Conservation (phyloP, 2,329 filamentous ascomycete species). For the Plenodomus biglobosus region DNA sequence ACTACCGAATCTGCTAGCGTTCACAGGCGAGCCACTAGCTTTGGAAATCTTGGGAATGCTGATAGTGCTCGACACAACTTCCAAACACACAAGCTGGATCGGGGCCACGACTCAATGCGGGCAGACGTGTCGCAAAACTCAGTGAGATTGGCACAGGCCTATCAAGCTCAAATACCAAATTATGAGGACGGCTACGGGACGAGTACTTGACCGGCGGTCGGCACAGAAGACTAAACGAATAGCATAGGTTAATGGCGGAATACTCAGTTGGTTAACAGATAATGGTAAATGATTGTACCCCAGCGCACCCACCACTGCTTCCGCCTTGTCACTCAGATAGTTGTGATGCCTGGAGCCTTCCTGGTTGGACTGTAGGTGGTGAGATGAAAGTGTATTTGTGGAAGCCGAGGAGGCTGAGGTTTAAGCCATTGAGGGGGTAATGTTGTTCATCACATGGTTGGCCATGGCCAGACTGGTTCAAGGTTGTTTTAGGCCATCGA, state of each 20-base stretch:
- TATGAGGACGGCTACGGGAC: slow-evolving; percentile 25
- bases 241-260: too few species aligned
- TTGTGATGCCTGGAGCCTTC: slow-evolving; percentile 74
- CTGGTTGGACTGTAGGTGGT: slow-evolving; percentile 75
- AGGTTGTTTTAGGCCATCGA: too few species aligned
- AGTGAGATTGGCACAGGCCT: slow-evolving; percentile 26
- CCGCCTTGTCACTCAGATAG: slow-evolving; percentile 74
- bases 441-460: slow-evolving; percentile 36
- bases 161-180: slow-evolving; percentile 22
- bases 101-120: background rate
- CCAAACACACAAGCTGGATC: slow-evolving; percentile 13
- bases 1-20: slow-evolving; percentile 5
- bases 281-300: too few species aligned
- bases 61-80: slow-evolving; percentile 6
- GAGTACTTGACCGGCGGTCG: background rate
- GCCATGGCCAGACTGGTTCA: too few species aligned
- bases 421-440: slow-evolving; percentile 81
- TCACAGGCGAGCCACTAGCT: slow-evolving; percentile 1
- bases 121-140: slow-evolving; percentile 18
- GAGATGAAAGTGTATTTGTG: slow-evolving; percentile 74
- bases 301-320: slow-evolving; percentile 71
- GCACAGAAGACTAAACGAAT: too few species aligned
- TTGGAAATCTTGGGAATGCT: background rate
- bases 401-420: slow-evolving; percentile 76
- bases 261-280: too few species aligned